Evolutionary conservation across 208 protist genomes (phyloP), one percentile per base, ranked within the genome.

Genomic region (Acanthamoeba castellanii): DNA sequence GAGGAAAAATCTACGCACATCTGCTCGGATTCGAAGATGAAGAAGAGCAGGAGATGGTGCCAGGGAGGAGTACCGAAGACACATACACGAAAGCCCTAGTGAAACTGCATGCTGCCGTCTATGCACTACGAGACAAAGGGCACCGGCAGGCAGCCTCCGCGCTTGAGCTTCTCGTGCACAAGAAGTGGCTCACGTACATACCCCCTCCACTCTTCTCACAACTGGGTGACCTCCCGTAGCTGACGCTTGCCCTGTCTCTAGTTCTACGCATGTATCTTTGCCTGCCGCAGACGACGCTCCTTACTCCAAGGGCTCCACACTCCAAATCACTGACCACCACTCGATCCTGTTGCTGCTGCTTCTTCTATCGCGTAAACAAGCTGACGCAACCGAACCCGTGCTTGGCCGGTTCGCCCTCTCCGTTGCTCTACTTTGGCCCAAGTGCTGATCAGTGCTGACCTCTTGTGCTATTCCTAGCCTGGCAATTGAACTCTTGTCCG

Each of bases 291-390:
- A 55, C 37, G 74, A 47, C 14, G 74, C 74, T 27, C 45, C 32
- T 37, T 52, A 82, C 11, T 8, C 25, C 42, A 52, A 27, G 45
- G 74, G 25, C 45, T 9, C 45, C 1, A 34, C 45, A 14, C 32
- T 82, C 0, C 42, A 5, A 13, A 52, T 82, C 42, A 82, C 32
- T 4, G 74, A 82, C 18, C 74, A 82, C 25, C 32, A 82, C 42
- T 82, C 74, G 18, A 52, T 52, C 27, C 37, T 82, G 42, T 52
- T 82, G 42, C 74, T 82, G 37, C 74, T 82, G 9, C 74, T 82
- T 11, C 74, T 82, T 14, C 74, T 82, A 1, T 30, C 66, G 30
- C 66, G 66, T 7, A 2, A n/a, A 8, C 59, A 30, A 2, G 59
- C 16, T n/a, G 59, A 20, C 22, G 59, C 59, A 9, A 11, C 59